A percentile compares a stretch with the other conserved stretches of the same genome.
phyloP scores from a whole-genome alignment of 352 stramenopile species.

The Pythium phragmitis region DNA sequence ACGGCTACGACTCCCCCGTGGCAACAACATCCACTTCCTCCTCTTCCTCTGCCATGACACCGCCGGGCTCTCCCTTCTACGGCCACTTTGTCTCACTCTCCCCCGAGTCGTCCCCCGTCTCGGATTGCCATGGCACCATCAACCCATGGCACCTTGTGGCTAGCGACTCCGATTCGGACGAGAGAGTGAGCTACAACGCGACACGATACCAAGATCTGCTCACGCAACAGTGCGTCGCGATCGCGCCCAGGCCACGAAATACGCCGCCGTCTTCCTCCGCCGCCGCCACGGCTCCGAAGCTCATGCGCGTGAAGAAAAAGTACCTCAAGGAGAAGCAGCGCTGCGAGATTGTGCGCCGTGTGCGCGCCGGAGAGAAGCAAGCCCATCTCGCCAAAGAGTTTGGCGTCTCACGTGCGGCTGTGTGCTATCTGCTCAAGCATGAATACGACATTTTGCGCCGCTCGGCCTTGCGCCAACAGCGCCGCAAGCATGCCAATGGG shows the following conservation, averaged over 20 bases:
- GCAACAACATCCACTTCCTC: background rate
- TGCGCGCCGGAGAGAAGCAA: conserved; percentile 59
- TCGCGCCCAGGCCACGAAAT: conserved; percentile 4
- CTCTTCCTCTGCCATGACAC: conserved; percentile 5
- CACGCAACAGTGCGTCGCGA: conserved; percentile 10
- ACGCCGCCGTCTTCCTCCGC: too few species aligned
- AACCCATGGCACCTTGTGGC: conserved; percentile 3
- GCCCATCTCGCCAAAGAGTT: conserved; percentile 66
- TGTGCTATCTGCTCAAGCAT: conserved; percentile 68
- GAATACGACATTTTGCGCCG: conserved; percentile 53
- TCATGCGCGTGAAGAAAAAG: conserved; percentile 58
- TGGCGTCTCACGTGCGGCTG: conserved; percentile 54
- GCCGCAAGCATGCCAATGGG: conserved; percentile 14
- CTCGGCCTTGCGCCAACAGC: conserved; percentile 15
- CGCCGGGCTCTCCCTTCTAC: conserved; percentile 18
- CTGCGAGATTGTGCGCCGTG: conserved; percentile 60
- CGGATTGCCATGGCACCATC: background rate
- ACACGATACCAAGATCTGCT: conserved; percentile 6
- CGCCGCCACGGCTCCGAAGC: conserved; percentile 30
- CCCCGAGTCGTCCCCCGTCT: conserved; percentile 7
- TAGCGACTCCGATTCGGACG: conserved; percentile 9
- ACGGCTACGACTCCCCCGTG: background rate
- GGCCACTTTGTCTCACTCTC: conserved; percentile 25
- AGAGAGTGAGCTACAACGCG: background rate
- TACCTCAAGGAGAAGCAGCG: conserved; percentile 66